Evolutionary conservation across 495 filamentous ascomycete genomes (phyloP).

Genomic region (Lichina pygmaea): DNA sequence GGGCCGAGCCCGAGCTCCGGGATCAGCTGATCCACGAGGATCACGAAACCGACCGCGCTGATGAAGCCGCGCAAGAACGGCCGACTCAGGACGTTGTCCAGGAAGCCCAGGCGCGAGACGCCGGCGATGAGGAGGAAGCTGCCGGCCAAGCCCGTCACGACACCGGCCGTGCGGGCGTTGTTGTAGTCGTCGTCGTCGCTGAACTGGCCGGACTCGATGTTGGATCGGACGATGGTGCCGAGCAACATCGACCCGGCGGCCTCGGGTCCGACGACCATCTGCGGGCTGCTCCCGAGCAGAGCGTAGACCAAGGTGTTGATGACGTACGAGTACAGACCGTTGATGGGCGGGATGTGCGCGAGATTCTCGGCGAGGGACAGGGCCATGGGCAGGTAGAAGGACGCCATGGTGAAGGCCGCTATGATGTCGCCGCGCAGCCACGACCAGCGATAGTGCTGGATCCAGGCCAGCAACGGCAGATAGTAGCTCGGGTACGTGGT

Average conservation of each 20-base stretch:
- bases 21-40: constrained; percentile 81
- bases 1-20: constrained; percentile 61
- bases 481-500: constrained; percentile 79
- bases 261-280: constrained; percentile 88
- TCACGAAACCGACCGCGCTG: constrained; percentile 83
- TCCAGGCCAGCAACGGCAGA: constrained; percentile 73
- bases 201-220: constrained; percentile 37
- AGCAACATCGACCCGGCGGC: constrained; percentile 79
- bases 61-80: constrained; percentile 92
- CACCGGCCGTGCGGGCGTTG: constrained; percentile 65
- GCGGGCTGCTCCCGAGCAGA: constrained; percentile 65
- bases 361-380: constrained; percentile 84
- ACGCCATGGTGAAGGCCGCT: constrained; percentile 71
- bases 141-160: constrained; percentile 67
- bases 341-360: constrained; percentile 75
- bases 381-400: constrained; percentile 95
- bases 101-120: constrained; percentile 60
- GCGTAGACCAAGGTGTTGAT: constrained; percentile 81
- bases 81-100: constrained; percentile 80
- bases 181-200: constrained; percentile 40
- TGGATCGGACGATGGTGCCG: constrained; percentile 58
- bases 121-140: constrained; percentile 68
- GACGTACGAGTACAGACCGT: constrained; percentile 87
- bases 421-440: constrained; percentile 69
- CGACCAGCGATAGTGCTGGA: constrained; percentile 51